Conservation (phyloP, 2,329 filamentous ascomycete genomes). For the Aspergillus novofumigatus region DNA sequence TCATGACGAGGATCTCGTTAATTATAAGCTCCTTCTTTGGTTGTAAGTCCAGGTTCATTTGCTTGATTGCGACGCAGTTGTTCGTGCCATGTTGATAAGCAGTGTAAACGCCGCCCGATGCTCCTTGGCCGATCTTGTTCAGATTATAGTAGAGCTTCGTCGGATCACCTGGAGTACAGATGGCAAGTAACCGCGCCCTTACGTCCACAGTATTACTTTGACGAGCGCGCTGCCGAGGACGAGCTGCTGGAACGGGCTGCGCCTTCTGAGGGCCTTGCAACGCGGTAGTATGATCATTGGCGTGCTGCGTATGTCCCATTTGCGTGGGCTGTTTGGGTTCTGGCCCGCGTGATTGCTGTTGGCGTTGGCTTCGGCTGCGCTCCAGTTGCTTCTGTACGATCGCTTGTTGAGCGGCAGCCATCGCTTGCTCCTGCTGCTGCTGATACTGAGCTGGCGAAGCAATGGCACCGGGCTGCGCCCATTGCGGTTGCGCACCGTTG, state of each 20-base stretch:
- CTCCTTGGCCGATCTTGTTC: slow-evolving; percentile 95
- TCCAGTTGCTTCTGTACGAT: slow-evolving; percentile 66
- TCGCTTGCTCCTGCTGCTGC: slow-evolving; percentile 79
- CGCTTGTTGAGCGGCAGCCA: slow-evolving; percentile 73
- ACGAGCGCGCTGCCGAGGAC: slow-evolving; percentile 72
- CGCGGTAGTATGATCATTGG: slow-evolving; percentile 33
- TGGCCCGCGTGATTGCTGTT: slow-evolving; percentile 51
- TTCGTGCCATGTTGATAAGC: slow-evolving; percentile 82
- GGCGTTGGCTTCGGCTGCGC: slow-evolving; percentile 69
- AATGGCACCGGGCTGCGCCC: slow-evolving; percentile 36
- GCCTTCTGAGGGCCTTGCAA: slow-evolving; percentile 25
- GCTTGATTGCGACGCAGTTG: slow-evolving; percentile 93
- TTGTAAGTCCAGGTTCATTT: slow-evolving; percentile 98
- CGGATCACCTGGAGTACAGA: slow-evolving; percentile 87
- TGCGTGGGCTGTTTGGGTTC: slow-evolving; percentile 42
- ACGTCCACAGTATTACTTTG: slow-evolving; percentile 82
- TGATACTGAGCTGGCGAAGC: slow-evolving; percentile 44
- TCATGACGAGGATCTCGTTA: slow-evolving; percentile 99
- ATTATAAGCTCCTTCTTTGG: slow-evolving; percentile 99
- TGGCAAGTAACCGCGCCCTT: slow-evolving; percentile 74
- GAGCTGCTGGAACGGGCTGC: slow-evolving; percentile 52
- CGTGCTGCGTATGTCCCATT: slow-evolving; percentile 34
- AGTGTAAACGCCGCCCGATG: slow-evolving; percentile 91
- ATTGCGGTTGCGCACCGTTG: slow-evolving; percentile 52
- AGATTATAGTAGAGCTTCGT: slow-evolving; percentile 81